Base-by-base conservation (phyloP, 1,139 yeast genomes). In the Pichia sp. region DNA sequence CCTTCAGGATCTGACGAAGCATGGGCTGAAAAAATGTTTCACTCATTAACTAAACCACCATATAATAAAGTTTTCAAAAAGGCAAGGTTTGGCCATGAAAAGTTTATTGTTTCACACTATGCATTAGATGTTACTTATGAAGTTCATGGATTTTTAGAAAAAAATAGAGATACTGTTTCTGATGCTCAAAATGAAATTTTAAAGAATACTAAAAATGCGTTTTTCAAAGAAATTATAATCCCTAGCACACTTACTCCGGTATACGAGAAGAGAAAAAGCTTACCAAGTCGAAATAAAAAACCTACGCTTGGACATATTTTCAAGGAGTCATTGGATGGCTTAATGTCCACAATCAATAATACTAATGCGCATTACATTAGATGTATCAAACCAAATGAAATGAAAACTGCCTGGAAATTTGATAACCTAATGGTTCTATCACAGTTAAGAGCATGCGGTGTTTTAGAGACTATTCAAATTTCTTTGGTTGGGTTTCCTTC, bases 401-500 rank as follows among this genome's bases (percentile, higher is more conserved):
- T 79, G 48, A 92, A 92, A 68, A 81, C 79, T 50, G 95, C 98
- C 3, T 92, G 98, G 98, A 83, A 82, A 63, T 92, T 92, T 69
- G 96, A 89, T 61, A 88, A 95, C 34, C 75, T 89, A 43, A 88
- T 92, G 97, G 98, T 92, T 40, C 74, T 92, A 54, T 84, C 95
- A 5, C 98, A 92, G 67, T 75, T 92, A 56, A 80, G 98, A 62
- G 98, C 98, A 10, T 92, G 98, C 74, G 98, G 98, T 80, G 98
- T 92, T 44, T 74, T 92, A 58, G 98, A 92, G 68, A 92, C 98
- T 1, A 92, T 92, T 62, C 75, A 96, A 60, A 92, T 92, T 45
- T 90, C 97, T 5, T 88, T 97, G 69, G 97, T 96, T 46, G 98
- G 98, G 32, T 92, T 88, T 75, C 98, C 98, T 31, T 85, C 97